Conservation (phyloP, 1,139 yeast genomes). For the Kodamaea arcana region DNA sequence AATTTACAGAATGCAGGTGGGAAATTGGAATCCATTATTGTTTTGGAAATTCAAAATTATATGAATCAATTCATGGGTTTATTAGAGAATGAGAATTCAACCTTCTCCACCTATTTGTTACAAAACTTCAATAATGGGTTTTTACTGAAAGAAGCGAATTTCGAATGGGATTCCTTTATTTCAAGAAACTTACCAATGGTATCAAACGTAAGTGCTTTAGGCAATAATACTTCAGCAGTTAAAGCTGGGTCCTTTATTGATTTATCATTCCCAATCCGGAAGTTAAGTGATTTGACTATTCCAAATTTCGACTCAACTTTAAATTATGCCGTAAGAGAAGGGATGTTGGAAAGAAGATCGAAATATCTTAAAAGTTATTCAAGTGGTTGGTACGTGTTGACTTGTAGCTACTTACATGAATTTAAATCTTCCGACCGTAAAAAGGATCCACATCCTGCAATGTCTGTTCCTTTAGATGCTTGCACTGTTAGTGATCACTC, state of each 20-base stretch:
- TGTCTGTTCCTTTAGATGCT: slow-evolving; percentile 78
- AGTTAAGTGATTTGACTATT: slow-evolving; percentile 57
- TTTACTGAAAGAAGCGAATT: slow-evolving; percentile 68
- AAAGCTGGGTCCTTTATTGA: slow-evolving; percentile 65
- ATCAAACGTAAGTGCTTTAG: slow-evolving; percentile 28
- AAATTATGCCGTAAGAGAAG: slow-evolving; percentile 69
- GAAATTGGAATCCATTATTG: slow-evolving; percentile 84
- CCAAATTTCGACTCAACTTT: slow-evolving; percentile 68
- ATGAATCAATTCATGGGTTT: slow-evolving; percentile 66
- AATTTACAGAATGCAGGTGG: slow-evolving; percentile 86
- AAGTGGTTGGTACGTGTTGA: slow-evolving; percentile 85
- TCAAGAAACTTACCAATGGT: slow-evolving; percentile 54
- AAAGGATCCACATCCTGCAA: slow-evolving; percentile 79
- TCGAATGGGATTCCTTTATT: slow-evolving; percentile 88
- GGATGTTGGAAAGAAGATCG: slow-evolving; percentile 82
- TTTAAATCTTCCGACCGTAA: slow-evolving; percentile 80
- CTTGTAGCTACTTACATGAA: slow-evolving; percentile 86
- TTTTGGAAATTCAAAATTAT: slow-evolving; percentile 80
- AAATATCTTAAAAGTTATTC: slow-evolving; percentile 87
- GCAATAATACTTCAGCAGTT: slow-evolving; percentile 17
- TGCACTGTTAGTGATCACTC: slow-evolving; percentile 82
- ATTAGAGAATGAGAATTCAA: slow-evolving; percentile 64
- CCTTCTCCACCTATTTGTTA: slow-evolving; percentile 60
- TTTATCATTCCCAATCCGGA: slow-evolving; percentile 66
- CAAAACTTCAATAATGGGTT: slow-evolving; percentile 71